phyloP scores from a whole-genome alignment of 176 grass and related monocot genomes.

The Ananas comosus region DNA sequence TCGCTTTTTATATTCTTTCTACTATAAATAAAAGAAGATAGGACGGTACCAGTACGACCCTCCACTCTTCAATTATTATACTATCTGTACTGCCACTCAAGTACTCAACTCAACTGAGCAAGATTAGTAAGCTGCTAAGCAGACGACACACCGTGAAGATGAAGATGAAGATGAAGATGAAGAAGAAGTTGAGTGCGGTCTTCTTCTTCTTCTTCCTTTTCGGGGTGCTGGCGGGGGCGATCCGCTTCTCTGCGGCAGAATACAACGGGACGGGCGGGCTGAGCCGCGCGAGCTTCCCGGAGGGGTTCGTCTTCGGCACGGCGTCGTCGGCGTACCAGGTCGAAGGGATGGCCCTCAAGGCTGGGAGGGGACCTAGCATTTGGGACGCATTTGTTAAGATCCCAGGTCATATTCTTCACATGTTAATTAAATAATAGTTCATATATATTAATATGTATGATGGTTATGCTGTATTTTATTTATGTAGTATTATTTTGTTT shows the following conservation, averaged over 20 bases:
- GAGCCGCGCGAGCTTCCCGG: slow-evolving; percentile 31
- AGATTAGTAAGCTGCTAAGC: no score
- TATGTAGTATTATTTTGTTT: background rate
- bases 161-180: no score
- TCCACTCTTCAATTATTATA: no score
- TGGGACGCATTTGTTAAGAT: slow-evolving; percentile 67
- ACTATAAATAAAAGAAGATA: no score
- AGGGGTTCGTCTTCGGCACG: slow-evolving; percentile 62
- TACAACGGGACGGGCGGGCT: slow-evolving; percentile 26
- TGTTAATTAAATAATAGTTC: background rate
- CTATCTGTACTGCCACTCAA: no score
- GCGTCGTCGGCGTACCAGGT: slow-evolving; percentile 64
- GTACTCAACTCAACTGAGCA: no score
- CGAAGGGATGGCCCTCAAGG: slow-evolving; percentile 34
- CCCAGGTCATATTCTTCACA: slow-evolving; percentile 19
- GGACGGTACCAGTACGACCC: no score
- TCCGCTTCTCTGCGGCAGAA: background rate
- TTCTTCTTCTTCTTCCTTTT: background rate
- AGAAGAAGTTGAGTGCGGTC: no score
- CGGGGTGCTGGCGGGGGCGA: background rate
- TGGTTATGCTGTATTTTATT: background rate
- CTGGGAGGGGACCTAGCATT: slow-evolving; percentile 46
- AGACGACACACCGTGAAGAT: no score
- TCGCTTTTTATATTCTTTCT: no score
- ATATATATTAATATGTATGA: background rate